Evolutionary conservation across 345 rosid genomes (phyloP).

Genomic region (Nephelium lappaceum): DNA sequence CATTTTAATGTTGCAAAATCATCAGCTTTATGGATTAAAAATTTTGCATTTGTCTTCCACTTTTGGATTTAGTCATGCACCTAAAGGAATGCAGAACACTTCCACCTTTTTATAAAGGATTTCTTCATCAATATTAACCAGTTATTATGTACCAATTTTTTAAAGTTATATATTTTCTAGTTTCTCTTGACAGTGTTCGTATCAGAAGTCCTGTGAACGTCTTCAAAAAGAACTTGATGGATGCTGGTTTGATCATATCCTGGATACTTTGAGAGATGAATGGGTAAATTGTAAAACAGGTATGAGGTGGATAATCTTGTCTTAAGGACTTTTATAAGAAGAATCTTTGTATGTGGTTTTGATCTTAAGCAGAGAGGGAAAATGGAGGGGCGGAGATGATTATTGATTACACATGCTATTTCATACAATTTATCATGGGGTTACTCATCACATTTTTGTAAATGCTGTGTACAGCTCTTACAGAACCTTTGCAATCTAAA

Average conservation of each 20-base stretch:
- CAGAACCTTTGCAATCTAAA: slow-evolving; percentile 39
- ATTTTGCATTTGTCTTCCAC: neutral
- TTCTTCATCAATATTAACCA: slow-evolving; percentile 5
- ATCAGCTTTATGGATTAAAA: neutral
- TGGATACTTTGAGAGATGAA: slow-evolving; percentile 43
- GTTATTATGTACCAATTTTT: slow-evolving; percentile 26
- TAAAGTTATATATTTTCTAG: slow-evolving; percentile 71
- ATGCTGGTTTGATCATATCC: slow-evolving; percentile 63
- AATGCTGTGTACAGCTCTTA: slow-evolving; percentile 47
- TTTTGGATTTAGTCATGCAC: slow-evolving; percentile 1
- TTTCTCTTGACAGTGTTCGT: slow-evolving; percentile 62
- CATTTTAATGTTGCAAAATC: neutral
- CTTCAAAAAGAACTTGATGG: slow-evolving; percentile 60
- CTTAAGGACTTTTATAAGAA: neutral
- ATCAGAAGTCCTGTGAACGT: slow-evolving; percentile 37
- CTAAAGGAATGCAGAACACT: neutral
- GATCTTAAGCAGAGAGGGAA: neutral
- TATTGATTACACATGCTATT: neutral
- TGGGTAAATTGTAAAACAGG: slow-evolving; percentile 57
- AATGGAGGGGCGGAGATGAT: neutral
- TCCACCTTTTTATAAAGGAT: neutral
- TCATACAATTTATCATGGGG: neutral
- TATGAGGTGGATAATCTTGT: slow-evolving; percentile 19
- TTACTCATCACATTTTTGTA: slow-evolving; percentile 16
- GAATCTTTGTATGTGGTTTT: neutral